Percentiles rank a stretch among this genome's conserved stretches.
Conservation (phyloP, 75 land plant genomes). For the Cryptomeria japonica region DNA sequence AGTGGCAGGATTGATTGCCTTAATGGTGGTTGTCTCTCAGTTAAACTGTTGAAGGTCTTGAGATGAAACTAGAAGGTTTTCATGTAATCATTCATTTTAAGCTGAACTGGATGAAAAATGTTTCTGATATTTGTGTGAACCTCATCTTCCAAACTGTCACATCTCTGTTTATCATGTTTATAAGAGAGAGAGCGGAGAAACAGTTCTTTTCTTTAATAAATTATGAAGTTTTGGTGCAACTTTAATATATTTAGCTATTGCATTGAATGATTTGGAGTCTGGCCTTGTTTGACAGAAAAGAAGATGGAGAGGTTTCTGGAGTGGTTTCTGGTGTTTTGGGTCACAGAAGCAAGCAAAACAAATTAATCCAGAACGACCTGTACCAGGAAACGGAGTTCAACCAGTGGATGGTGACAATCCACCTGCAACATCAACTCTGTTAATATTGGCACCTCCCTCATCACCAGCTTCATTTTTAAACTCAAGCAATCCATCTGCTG, state of each 20-base stretch:
- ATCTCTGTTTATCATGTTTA: background rate
- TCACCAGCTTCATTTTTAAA: slow-evolving; percentile 85
- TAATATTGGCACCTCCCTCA: slow-evolving; percentile 80
- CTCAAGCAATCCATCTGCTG: slow-evolving; percentile 62
- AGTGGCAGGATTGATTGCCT: background rate
- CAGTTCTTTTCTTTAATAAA: background rate
- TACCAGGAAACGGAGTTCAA: slow-evolving; percentile 32
- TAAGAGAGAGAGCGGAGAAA: background rate
- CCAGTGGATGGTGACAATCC: slow-evolving; percentile 23
- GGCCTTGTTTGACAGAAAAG: slow-evolving; percentile 41
- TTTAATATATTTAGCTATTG: background rate
- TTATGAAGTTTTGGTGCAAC: background rate
- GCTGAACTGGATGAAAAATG: background rate
- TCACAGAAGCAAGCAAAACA: slow-evolving; percentile 50
- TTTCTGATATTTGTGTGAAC: background rate
- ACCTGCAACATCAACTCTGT: slow-evolving; percentile 20
- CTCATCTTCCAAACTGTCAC: background rate
- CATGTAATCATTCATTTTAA: background rate
- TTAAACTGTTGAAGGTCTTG: background rate
- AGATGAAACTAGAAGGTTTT: background rate
- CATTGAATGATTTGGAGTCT: background rate
- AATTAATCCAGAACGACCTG: slow-evolving; percentile 54
- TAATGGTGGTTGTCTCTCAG: background rate
- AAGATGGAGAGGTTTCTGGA: slow-evolving; percentile 64
- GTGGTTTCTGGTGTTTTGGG: slow-evolving; percentile 72